A percentile compares a stretch with the other conserved stretches of the same genome.
phyloP scores from a whole-genome alignment of 805 yeast genomes.

The Torulaspora gathmanii region DNA sequence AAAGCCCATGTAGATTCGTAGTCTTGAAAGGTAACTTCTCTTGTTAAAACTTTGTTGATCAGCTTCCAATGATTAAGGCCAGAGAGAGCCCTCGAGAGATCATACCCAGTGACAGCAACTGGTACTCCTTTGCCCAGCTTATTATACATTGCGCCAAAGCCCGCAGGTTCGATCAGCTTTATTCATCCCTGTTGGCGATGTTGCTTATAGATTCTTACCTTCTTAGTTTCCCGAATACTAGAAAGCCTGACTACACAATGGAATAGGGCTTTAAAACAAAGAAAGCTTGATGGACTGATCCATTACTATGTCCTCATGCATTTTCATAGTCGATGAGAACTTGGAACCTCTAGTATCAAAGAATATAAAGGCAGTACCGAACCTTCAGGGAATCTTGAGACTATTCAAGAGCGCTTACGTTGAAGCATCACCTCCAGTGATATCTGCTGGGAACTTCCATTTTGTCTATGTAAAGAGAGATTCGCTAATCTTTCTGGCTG shows the following conservation, averaged over 20 bases:
- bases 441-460: slow-evolving; percentile 15
- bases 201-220: not conserved
- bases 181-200: not conserved
- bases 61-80: slow-evolving; percentile 28
- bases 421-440: slow-evolving; percentile 18
- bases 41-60: slow-evolving; percentile 26
- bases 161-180: not conserved
- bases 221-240: not conserved
- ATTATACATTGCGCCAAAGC: slow-evolving; percentile 35
- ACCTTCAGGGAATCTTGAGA: slow-evolving; percentile 17
- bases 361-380: slow-evolving; percentile 27
- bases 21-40: slow-evolving; percentile 42
- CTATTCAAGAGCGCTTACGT: slow-evolving; percentile 21
- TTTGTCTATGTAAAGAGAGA: slow-evolving; percentile 27
- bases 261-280: not conserved
- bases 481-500: slow-evolving; percentile 24
- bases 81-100: slow-evolving; percentile 22
- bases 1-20: slow-evolving; percentile 67
- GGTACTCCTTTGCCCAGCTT: slow-evolving; percentile 35
- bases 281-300: not conserved
- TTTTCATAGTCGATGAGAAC: slow-evolving; percentile 30
- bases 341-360: slow-evolving; percentile 28
- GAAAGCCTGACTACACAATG: no score
- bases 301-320: slow-evolving; percentile 25
- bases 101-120: slow-evolving; percentile 24